phyloP scores from a whole-genome alignment of 495 filamentous ascomycete genomes.

The Podospora pseudoanserina region DNA sequence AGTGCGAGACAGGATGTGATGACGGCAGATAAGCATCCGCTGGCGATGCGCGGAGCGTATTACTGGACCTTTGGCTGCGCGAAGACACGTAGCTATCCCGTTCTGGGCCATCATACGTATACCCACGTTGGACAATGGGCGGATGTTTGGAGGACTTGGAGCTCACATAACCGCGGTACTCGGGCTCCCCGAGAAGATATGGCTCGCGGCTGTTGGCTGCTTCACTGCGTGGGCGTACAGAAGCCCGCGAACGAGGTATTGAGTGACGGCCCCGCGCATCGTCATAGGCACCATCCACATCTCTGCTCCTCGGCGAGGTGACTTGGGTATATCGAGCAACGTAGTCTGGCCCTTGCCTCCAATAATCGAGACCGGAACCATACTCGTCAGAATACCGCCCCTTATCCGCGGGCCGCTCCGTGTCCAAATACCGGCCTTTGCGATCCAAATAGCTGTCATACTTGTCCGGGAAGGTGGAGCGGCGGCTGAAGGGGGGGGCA shows the following conservation, averaged over 20 bases:
- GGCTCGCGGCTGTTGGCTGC: conserved; percentile 29
- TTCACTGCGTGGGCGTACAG: conserved; percentile 37
- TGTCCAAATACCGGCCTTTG: conserved; percentile 35
- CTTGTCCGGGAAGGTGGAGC: conserved; percentile 38
- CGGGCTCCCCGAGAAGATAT: conserved; percentile 29
- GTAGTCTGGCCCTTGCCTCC: conserved; percentile 34
- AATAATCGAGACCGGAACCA: conserved; percentile 23
- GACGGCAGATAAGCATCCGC: conserved; percentile 18
- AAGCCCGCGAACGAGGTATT: conserved; percentile 29
- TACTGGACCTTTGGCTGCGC: conserved; percentile 34
- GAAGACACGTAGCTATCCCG: conserved; percentile 40
- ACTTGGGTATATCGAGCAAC: conserved; percentile 36
- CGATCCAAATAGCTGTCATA: conserved; percentile 35
- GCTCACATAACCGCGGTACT: conserved; percentile 30
- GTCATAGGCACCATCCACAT: conserved; percentile 45
- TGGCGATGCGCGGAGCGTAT: conserved; percentile 30
- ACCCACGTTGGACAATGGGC: conserved; percentile 31
- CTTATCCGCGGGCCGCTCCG: conserved; percentile 31
- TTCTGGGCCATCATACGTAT: conserved; percentile 33
- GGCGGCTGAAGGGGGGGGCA: conserved; percentile 32
- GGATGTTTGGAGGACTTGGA: conserved; percentile 28
- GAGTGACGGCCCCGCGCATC: conserved; percentile 35
- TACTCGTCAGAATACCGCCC: conserved; percentile 33
- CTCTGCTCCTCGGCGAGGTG: conserved; percentile 34
- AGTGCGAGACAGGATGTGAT: conserved; percentile 27